These are phyloP conservation scores for Sporothrix variecibatus DNA, from an alignment of 2,329 filamentous ascomycete species.

Conservation along the genomic window DNA sequence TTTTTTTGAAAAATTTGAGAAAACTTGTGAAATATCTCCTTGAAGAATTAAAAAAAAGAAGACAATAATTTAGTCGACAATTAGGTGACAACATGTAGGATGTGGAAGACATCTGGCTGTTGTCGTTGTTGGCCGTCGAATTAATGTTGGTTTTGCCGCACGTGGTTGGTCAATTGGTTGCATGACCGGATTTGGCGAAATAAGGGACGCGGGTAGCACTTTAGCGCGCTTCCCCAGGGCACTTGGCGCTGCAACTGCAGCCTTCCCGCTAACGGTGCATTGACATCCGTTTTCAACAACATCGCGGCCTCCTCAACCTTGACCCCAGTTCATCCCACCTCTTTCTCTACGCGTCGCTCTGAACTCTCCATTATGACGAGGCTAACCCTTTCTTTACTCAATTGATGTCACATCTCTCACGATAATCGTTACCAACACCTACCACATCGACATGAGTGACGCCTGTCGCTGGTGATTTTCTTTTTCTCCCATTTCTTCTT, in stretches of 20 bases:
- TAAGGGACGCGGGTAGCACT: background rate
- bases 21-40: background rate
- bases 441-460: background rate
- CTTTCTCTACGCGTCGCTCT: background rate
- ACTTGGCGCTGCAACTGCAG: background rate
- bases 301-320: background rate
- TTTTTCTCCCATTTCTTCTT: background rate
- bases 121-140: background rate
- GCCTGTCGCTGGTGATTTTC: background rate
- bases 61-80: background rate
- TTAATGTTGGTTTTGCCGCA: background rate
- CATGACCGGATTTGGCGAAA: background rate
- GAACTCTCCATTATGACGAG: background rate
- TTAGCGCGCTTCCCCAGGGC: background rate
- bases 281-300: background rate
- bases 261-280: background rate
- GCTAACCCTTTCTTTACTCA: background rate
- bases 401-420: background rate
- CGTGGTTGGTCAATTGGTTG: constrained; percentile 1
- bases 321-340: background rate
- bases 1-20: too few relatives aligned
- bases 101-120: background rate
- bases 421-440: too few relatives aligned
- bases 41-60: too few relatives aligned
- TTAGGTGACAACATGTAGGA: background rate